Conservation (phyloP, 371 early-diverging fungal genomes). For the Rhizopus stolonifer region DNA sequence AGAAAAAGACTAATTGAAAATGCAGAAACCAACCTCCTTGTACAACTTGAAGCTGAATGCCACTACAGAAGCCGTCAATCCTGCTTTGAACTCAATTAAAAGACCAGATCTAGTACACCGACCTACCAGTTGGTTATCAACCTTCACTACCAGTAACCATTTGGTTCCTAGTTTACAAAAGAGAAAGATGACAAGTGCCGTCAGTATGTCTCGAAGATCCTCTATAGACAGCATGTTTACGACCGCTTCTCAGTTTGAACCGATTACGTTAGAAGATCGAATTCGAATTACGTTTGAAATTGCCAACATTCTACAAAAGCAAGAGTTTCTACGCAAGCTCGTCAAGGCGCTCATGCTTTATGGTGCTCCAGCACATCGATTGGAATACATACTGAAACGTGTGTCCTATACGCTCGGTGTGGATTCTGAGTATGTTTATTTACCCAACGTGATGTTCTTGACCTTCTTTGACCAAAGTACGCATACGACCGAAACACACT, state of each 20-base stretch:
- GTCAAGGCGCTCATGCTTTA: constrained; percentile 56
- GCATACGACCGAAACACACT: constrained; percentile 77
- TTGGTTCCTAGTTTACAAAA: constrained; percentile 47
- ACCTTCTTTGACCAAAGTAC: constrained; percentile 73
- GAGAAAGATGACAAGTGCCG: constrained; percentile 24
- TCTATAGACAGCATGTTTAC: constrained; percentile 47
- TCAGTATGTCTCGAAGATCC: constrained; percentile 35
- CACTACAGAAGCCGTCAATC: constrained; percentile 14
- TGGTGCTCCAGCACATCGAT: constrained; percentile 61
- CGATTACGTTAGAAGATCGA: constrained; percentile 56
- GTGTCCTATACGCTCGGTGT: constrained; percentile 60
- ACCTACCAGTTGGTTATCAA: constrained; percentile 46
- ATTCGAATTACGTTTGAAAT: constrained; percentile 60
- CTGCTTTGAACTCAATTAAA: constrained; percentile 10
- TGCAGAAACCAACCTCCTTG: constrained; percentile 28
- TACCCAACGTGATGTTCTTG: constrained; percentile 74
- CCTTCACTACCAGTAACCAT: constrained; percentile 38
- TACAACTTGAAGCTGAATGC: constrained; percentile 21
- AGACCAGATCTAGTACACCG: constrained; percentile 38
- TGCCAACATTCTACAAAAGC: constrained; percentile 61
- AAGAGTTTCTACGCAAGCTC: constrained; percentile 59
- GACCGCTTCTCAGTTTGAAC: constrained; percentile 50
- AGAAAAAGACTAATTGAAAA: constrained; percentile 7
- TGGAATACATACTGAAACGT: constrained; percentile 55
- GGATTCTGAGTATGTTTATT: constrained; percentile 66